phyloP scores from a whole-genome alignment of 2,329 filamentous ascomycete species.

The Pezicula radicicola region DNA sequence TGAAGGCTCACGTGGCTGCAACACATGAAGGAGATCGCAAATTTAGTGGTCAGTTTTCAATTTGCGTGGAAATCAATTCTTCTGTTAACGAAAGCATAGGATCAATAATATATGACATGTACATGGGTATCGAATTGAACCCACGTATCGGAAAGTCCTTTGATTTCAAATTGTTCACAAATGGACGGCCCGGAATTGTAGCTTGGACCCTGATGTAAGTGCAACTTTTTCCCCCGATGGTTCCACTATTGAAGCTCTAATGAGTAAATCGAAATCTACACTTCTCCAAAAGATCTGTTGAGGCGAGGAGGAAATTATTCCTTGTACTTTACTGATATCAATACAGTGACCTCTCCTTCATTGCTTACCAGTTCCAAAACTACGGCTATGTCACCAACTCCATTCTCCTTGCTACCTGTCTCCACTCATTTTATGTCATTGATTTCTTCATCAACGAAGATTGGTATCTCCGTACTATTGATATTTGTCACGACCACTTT shows the following conservation, averaged over 20 bases:
- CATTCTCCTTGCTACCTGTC: slow-evolving; percentile 38
- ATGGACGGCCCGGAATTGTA: slow-evolving; percentile 44
- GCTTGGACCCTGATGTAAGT: slow-evolving; percentile 43
- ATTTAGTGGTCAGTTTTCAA: slow-evolving; percentile 33
- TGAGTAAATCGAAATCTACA: not conserved
- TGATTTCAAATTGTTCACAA: slow-evolving; percentile 45
- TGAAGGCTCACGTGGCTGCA: slow-evolving; percentile 36
- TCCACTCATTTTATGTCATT: slow-evolving; percentile 42
- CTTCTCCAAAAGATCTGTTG: too few species aligned
- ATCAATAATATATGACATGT: slow-evolving; percentile 39
- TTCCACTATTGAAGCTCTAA: slow-evolving; percentile 2
- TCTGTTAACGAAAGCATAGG: slow-evolving; percentile 20
- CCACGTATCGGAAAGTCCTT: slow-evolving; percentile 38
- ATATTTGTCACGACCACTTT: slow-evolving; percentile 40
- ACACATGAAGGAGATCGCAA: slow-evolving; percentile 38
- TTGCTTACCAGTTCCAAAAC: slow-evolving; percentile 38
- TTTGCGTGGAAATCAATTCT: not conserved
- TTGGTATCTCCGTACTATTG: slow-evolving; percentile 43
- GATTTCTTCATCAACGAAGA: slow-evolving; percentile 48
- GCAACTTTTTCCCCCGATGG: not conserved
- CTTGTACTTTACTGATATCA: not conserved
- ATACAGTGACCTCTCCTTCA: slow-evolving; percentile 33
- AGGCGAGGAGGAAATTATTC: not conserved
- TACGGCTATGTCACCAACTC: slow-evolving; percentile 37
- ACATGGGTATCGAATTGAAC: slow-evolving; percentile 44